Evolutionary conservation across 192 early-diverging fungal genomes (phyloP).

Genomic region (Coemansia interrupta): DNA sequence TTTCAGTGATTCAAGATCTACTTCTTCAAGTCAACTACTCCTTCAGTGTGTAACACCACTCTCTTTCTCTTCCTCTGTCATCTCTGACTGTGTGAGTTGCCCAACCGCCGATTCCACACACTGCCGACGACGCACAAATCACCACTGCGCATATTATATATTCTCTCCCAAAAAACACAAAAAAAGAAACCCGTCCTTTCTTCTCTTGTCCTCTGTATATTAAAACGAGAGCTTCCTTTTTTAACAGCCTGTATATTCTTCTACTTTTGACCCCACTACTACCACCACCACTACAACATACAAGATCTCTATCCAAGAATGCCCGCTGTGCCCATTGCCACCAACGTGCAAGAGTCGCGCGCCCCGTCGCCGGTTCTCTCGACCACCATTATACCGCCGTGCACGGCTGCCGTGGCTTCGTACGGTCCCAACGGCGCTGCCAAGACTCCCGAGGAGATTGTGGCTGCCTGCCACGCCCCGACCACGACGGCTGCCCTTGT

Average conservation of each 20-base stretch:
- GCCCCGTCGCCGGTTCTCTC: constrained; percentile 34
- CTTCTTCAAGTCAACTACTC: background rate
- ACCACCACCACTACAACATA: too few species aligned
- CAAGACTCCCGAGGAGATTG: constrained; percentile 39
- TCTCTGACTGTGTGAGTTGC: too few species aligned
- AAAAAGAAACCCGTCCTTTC: constrained; percentile 3
- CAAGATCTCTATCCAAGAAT: constrained; percentile 9
- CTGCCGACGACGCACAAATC: background rate
- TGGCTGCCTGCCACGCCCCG: constrained; percentile 25
- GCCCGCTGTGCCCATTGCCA: constrained; percentile 47
- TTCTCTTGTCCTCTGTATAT: constrained; percentile 6
- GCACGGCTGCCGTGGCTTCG: constrained; percentile 40
- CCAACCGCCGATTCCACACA: too few species aligned
- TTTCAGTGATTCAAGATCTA: constrained; percentile 8
- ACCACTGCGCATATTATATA: background rate
- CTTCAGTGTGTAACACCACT: too few species aligned
- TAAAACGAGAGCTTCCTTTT: background rate
- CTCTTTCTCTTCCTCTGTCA: background rate
- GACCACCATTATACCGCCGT: constrained; percentile 37
- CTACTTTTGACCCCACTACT: background rate
- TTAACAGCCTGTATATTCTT: constrained; percentile 8
- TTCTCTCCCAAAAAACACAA: background rate
- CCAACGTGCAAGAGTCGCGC: constrained; percentile 48
- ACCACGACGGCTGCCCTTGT: constrained; percentile 63
- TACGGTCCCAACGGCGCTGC: constrained; percentile 40